Percentiles rank a stretch among this genome's conserved stretches.
Evolutionary conservation across 2,329 filamentous ascomycete genomes (phyloP).

Genomic region (Thielaviopsis cerberus): DNA sequence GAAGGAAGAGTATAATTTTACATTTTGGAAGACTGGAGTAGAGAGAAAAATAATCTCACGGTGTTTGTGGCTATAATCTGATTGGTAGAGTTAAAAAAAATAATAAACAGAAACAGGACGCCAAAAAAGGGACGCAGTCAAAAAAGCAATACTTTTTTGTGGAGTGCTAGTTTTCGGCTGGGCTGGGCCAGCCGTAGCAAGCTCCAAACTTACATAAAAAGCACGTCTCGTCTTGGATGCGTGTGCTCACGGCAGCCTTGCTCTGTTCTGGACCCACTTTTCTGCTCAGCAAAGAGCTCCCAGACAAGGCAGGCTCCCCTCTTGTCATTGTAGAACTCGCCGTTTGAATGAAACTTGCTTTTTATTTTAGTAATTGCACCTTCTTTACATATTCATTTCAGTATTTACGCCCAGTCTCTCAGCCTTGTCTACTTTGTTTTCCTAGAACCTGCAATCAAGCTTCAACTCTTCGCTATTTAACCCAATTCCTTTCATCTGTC

Average conservation of each 20-base stretch:
- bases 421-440: neutral
- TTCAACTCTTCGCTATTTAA: neutral
- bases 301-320: constrained; percentile 6
- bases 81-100: neutral
- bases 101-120: neutral
- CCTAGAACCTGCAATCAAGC: neutral
- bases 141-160: neutral
- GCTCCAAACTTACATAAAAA: neutral
- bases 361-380: neutral
- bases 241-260: constrained; percentile 12
- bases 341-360: neutral
- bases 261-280: constrained; percentile 6
- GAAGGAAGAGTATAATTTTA: too few relatives aligned
- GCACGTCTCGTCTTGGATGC: constrained; percentile 1
- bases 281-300: constrained; percentile 1
- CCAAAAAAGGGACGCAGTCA: neutral
- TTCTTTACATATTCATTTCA: neutral
- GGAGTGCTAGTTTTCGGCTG: neutral
- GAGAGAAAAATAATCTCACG: neutral
- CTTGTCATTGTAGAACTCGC: neutral
- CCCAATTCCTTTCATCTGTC: neutral
- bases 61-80: too few relatives aligned
- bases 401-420: neutral
- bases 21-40: neutral
- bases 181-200: neutral